Evolutionary conservation across 1,284 basidiomycete species (phyloP), one percentile per base, ranked within the genome.

Genomic region (Microbotryum silenes-acaulis): DNA sequence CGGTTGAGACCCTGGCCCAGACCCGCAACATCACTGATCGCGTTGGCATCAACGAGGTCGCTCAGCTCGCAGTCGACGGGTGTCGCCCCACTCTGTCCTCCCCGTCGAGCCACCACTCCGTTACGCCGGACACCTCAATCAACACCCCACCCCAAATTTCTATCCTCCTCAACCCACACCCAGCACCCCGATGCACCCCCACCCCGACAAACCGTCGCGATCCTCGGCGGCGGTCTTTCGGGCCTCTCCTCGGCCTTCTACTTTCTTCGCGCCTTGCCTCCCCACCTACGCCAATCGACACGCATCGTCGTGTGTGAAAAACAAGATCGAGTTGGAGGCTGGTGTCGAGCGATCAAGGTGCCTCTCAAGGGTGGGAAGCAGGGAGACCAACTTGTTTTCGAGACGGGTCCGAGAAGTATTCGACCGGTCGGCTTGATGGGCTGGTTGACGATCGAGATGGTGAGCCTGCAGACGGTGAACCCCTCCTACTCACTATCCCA

Each of bases 161-260:
- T 18, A 18, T 8, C 23, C 31, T 8, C 27, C n/a, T 5, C 20
- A 20, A 14, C 6, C 1, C 10, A 25, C 23, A 5, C 44, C 10
- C 10, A 16, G 0, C 25, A 27, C 2, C 20, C 51, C 16, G 37
- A 42, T 42, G 37, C 37, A 16, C 20, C 23, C 12, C 25, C 21
- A 21, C 55, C 46, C 16, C 27, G 44, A 2, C 27, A 54, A 5
- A 71, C 69, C 3, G 82, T 90, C 53, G 83, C 84, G 20, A 77
- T 93, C 62, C 77, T 93, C 9, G 91, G 90, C 2, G 89, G 86
- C 3, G 90, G 90, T 21, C 79, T 94, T 51, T 82, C 87, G 0
- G 91, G 91, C 8, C 81, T 93, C 18, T 85, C 89, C 0, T 82
- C 88, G 18, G 87, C 90, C 2, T 89, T 85, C 72, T 82, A 89